These are phyloP conservation scores for Colletotrichum lupini DNA, from an alignment of 2,329 filamentous ascomycete species.

Conservation along the genomic window DNA sequence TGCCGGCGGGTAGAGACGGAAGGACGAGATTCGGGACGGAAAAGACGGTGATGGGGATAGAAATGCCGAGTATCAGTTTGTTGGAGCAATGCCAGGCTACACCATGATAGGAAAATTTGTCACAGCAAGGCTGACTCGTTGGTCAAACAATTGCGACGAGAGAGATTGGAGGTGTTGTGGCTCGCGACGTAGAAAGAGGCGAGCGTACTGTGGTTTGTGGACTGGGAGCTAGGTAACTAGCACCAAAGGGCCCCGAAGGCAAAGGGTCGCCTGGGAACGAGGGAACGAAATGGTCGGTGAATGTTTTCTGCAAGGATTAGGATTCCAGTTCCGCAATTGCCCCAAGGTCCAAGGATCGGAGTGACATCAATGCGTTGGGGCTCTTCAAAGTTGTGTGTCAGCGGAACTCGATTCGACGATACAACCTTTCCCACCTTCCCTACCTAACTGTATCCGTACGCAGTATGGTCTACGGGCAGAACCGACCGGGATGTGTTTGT, in stretches of 20 bases:
- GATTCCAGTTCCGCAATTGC: conserved; percentile 9
- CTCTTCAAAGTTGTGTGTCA: conserved; percentile 25
- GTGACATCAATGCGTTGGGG: conserved; percentile 32
- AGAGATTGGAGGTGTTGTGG: not conserved
- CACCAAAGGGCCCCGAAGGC: not conserved
- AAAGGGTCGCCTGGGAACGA: not conserved
- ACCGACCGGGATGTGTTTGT: not conserved
- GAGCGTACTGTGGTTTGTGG: not conserved
- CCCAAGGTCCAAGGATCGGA: not conserved
- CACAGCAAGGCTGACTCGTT: conserved; percentile 29
- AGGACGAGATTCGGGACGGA: not conserved
- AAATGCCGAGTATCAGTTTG: conserved; percentile 18
- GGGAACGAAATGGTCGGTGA: conserved; percentile 11
- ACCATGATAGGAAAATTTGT: conserved; percentile 31
- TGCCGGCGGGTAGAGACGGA: conserved; percentile 21
- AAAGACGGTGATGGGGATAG: conserved; percentile 25
- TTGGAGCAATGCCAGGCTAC: conserved; percentile 7
- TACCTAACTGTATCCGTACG: not conserved
- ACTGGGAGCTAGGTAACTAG: not conserved
- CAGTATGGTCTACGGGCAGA: not conserved
- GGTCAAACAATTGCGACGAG: conserved; percentile 16
- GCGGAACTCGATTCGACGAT: conserved; percentile 33
- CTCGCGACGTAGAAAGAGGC: conserved; percentile 3
- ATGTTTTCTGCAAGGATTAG: conserved; percentile 20
- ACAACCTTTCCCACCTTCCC: not conserved